Evolutionary conservation across 768 basidiomycete genomes (phyloP).

Genomic region (Clathrus columnatus): DNA sequence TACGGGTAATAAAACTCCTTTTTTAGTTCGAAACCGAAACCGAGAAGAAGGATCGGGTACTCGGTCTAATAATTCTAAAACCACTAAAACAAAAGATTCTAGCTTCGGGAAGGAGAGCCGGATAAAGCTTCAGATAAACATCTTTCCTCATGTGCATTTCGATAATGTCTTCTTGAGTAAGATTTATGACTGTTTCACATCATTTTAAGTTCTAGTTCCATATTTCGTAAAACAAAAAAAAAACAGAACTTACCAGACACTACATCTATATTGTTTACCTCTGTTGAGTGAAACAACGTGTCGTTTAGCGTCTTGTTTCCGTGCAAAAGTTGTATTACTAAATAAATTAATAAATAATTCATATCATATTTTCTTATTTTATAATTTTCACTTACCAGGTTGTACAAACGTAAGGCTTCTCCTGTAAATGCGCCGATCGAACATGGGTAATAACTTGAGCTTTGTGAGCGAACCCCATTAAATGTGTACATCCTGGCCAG

Average conservation of each 20-base stretch:
- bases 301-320: conserved; percentile 7
- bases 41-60: no score
- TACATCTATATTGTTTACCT: conserved; percentile 9
- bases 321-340: conserved; percentile 3
- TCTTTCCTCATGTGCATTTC: conserved; percentile 5
- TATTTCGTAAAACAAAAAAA: neutral
- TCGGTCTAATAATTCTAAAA: no score
- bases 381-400: neutral
- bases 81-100: no score
- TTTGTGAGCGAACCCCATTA: conserved; percentile 6
- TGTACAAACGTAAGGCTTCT: conserved; percentile 9
- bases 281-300: conserved; percentile 6
- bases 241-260: neutral
- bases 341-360: neutral
- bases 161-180: conserved; percentile 2
- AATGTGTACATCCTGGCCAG: conserved; percentile 6
- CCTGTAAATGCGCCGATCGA: conserved; percentile 4
- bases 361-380: neutral
- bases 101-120: neutral
- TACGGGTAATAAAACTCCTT: no score
- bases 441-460: conserved; percentile 7
- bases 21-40: no score
- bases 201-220: neutral
- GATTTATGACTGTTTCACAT: neutral
- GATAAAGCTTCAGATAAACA: neutral